Conservation (phyloP, 371 early-diverging fungal species). For the Pancytospora philotis region DNA sequence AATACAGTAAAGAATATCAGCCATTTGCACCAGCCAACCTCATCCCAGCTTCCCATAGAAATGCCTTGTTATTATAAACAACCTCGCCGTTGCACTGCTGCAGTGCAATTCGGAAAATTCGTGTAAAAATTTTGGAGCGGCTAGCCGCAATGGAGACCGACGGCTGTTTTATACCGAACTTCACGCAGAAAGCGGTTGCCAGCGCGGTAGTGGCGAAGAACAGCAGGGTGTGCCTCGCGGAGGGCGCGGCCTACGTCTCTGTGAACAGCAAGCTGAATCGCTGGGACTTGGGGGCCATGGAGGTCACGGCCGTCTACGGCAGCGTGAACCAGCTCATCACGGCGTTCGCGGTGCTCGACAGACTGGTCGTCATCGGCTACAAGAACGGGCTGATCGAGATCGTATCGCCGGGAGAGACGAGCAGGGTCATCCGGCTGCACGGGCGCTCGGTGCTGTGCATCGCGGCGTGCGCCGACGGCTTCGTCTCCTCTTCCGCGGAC, state of each 20-base stretch:
- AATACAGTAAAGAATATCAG: too few species aligned
- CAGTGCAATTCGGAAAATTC: too few species aligned
- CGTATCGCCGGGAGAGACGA: background rate
- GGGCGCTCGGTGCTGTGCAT: conserved; percentile 14
- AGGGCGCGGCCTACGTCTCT: conserved; percentile 10
- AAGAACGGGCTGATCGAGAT: conserved; percentile 31
- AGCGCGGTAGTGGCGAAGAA: conserved; percentile 17
- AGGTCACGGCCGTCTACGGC: conserved; percentile 10
- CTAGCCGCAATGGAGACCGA: background rate
- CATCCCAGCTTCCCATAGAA: too few species aligned
- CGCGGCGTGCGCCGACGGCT: background rate
- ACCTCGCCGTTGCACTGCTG: too few species aligned
- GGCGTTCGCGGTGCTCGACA: conserved; percentile 15
- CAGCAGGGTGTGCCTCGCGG: conserved; percentile 9
- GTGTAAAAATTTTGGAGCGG: too few species aligned
- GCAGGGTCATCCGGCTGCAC: conserved; percentile 14
- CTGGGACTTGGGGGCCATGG: conserved; percentile 15
- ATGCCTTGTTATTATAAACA: too few species aligned
- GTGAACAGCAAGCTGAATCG: conserved; percentile 3
- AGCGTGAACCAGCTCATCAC: conserved; percentile 15
- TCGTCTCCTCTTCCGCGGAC: conserved; percentile 27
- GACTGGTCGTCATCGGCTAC: conserved; percentile 23
- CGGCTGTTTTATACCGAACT: conserved; percentile 36
- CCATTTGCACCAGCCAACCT: too few species aligned
- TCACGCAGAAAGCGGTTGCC: conserved; percentile 1